phyloP scores from a whole-genome alignment of 257 asterid genomes.

The Solanum phureja region DNA sequence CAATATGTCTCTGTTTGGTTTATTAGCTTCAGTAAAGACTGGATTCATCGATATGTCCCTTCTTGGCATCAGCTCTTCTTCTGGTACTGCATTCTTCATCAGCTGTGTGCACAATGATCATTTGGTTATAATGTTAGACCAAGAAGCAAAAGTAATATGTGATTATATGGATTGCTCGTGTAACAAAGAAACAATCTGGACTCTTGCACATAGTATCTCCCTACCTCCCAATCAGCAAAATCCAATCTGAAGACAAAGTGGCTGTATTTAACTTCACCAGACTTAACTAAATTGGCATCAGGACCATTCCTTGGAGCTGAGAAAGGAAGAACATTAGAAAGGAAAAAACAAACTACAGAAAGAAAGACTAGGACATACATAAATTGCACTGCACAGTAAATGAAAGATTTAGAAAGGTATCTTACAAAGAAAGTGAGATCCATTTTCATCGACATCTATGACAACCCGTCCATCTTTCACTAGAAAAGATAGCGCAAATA shows the following conservation, averaged over 20 bases:
- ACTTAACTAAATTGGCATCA: slow-evolving; percentile 10
- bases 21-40: neutral
- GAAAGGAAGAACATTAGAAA: neutral
- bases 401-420: neutral
- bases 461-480: slow-evolving; percentile 46
- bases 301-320: slow-evolving; percentile 46
- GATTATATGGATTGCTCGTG: neutral
- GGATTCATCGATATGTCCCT: slow-evolving; percentile 2
- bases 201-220: neutral
- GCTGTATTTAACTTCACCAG: slow-evolving; percentile 24
- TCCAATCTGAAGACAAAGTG: slow-evolving; percentile 45
- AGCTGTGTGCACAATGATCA: slow-evolving; percentile 11
- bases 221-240: slow-evolving; percentile 53
- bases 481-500: slow-evolving; percentile 52
- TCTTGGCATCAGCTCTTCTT: slow-evolving; percentile 38
- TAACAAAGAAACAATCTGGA: neutral
- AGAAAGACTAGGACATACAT: neutral
- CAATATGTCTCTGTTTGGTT: slow-evolving; percentile 8
- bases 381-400: neutral
- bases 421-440: slow-evolving; percentile 40
- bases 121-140: neutral
- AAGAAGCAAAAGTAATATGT: neutral
- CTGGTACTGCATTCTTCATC: slow-evolving; percentile 22
- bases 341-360: neutral
- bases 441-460: slow-evolving; percentile 25